Evolutionary conservation across 805 yeast genomes (phyloP).

Genomic region (Spathaspora sp.): DNA sequence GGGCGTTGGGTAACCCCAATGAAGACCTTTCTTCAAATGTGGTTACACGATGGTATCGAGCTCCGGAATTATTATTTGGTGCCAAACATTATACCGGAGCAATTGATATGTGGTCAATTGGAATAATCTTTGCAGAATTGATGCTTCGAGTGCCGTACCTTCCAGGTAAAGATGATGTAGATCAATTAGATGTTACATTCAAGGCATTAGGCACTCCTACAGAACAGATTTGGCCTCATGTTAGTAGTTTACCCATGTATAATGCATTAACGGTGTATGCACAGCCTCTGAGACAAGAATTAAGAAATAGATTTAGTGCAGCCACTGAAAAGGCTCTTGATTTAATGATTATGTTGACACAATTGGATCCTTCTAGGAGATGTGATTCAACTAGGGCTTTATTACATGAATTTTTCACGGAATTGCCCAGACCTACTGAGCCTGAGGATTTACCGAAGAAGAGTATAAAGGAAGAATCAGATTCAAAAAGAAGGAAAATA

Average conservation of each 20-base stretch:
- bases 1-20: slow-evolving; percentile 71
- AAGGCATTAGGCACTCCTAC: slow-evolving; percentile 96
- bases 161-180: slow-evolving; percentile 87
- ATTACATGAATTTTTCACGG: slow-evolving; percentile 63
- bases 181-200: slow-evolving; percentile 90
- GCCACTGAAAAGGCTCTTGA: slow-evolving; percentile 85
- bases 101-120: slow-evolving; percentile 44
- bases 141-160: slow-evolving; percentile 93
- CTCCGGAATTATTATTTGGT: slow-evolving; percentile 55
- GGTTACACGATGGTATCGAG: slow-evolving; percentile 96
- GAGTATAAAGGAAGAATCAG: slow-evolving; percentile 13
- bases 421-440: slow-evolving; percentile 70
- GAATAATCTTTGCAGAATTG: slow-evolving; percentile 84
- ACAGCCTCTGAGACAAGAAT: slow-evolving; percentile 74
- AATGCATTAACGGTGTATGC: slow-evolving; percentile 75
- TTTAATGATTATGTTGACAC: slow-evolving; percentile 66
- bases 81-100: slow-evolving; percentile 44
- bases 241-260: slow-evolving; percentile 72
- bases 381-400: slow-evolving; percentile 63
- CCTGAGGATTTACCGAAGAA: slow-evolving; percentile 61
- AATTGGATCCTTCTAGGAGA: slow-evolving; percentile 74
- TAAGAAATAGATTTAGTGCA: slow-evolving; percentile 81
- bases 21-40: slow-evolving; percentile 87
- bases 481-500: slow-evolving; percentile 8
- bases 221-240: slow-evolving; percentile 88